Percentiles rank a stretch among this genome's conserved stretches.
These are phyloP conservation scores for Phytophthora chlamydospora DNA, from an alignment of 352 stramenopile genomes.

Conservation along the genomic window DNA sequence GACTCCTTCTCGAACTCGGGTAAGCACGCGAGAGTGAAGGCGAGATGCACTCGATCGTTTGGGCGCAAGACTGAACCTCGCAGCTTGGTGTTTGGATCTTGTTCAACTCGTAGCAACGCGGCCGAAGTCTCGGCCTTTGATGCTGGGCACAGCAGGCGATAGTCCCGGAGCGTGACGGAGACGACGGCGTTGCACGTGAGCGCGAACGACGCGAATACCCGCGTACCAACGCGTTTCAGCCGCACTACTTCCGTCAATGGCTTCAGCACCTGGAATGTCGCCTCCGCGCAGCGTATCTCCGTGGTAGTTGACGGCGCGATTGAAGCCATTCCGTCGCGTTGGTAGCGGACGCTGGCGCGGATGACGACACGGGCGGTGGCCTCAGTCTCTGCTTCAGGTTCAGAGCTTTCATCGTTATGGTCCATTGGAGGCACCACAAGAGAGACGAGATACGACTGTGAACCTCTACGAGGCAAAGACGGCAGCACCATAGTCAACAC, in stretches of 20 bases:
- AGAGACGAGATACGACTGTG: conserved; percentile 34
- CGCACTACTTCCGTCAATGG: conserved; percentile 44
- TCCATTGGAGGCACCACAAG: conserved; percentile 21
- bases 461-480: conserved; percentile 19
- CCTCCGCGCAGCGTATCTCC: conserved; percentile 34
- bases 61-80: conserved; percentile 37
- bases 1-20: conserved; percentile 21
- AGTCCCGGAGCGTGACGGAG: conserved; percentile 40
- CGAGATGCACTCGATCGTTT: conserved; percentile 41
- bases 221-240: conserved; percentile 41
- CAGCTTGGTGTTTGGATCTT: conserved; percentile 49
- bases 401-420: conserved; percentile 6
- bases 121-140: neutral
- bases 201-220: conserved; percentile 37
- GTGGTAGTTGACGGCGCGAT: conserved; percentile 18
- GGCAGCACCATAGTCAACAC: conserved; percentile 34
- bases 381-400: conserved; percentile 12
- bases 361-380: conserved; percentile 14
- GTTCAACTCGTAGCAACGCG: conserved; percentile 17
- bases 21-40: conserved; percentile 41
- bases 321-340: conserved; percentile 16
- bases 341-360: conserved; percentile 34
- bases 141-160: conserved; percentile 26
- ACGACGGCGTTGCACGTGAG: conserved; percentile 48
- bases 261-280: conserved; percentile 38